Base-by-base conservation (phyloP, 1,284 basidiomycete genomes). In the Fomitopsis schrenkii region DNA sequence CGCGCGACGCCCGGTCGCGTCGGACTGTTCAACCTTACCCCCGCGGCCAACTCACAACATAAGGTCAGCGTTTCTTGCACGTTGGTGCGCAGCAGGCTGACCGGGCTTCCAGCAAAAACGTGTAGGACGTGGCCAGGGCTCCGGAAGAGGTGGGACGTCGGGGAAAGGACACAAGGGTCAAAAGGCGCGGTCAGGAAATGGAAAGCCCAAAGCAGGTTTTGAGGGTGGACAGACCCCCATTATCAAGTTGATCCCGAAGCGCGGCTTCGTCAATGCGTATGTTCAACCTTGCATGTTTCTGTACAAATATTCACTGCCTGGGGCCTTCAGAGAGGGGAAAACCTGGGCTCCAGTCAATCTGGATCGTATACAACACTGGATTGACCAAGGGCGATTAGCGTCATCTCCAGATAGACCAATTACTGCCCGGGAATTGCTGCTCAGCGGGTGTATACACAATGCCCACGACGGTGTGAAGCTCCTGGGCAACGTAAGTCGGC, bases 181-280 rank as follows among this genome's bases (percentile, higher is more conserved):
- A 75, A 97, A 96, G 63, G 91, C 96, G 48, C 87, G 97, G 60
- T 86, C 93, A 22, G 96, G 97, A 5, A 90, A 93, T 68, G 93
- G 95, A n/a, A 93, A 87, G 70, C 87, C 94, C 30, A 87, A 84
- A 66, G 81, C 86, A 35, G 88, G 90, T 6, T 99, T 98, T 68
- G 96, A 97, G 75, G 97, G 97, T 71, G 97, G 97, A 66, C 97
- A 98, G 75, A 98, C 95, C 26, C 93, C 97, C 7, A 85, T 99
- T 61, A 90, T 89, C n/a, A 89, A 95, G 67, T 80, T 90, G 53
- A 93, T 96, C 72, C 97, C 97, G 9, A 99, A 99, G 80, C 84
- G 88, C 54, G 97, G 97, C 52, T 99, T 98, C 74, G 84, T 88
- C 63, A 98, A 98, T 77, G 85, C 87, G 95, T 96, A 70, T 72